Percentiles rank a stretch among this genome's conserved stretches.
Evolutionary conservation across 805 yeast species (phyloP).

Genomic region (Cyberlindnera xishuangbannaensis): DNA sequence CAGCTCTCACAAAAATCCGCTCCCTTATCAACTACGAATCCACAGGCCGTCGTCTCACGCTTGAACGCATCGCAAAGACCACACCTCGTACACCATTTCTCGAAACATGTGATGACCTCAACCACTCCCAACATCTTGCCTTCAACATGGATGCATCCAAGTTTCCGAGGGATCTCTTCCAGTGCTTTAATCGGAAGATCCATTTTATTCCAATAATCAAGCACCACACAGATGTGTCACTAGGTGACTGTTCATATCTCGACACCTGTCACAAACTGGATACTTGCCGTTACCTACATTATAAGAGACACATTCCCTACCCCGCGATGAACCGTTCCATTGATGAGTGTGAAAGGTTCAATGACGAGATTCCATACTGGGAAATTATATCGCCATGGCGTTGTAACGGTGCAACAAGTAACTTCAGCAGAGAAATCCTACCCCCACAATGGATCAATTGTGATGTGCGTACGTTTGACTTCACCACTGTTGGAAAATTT

Average conservation of each 20-base stretch:
- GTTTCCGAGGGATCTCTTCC: constrained; percentile 24
- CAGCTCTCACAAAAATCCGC: constrained; percentile 11
- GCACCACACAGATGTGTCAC: constrained; percentile 55
- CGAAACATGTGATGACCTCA: constrained; percentile 43
- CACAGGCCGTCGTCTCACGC: constrained; percentile 35
- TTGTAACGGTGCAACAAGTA: constrained; percentile 31
- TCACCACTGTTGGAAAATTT: constrained; percentile 68
- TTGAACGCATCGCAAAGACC: constrained; percentile 33
- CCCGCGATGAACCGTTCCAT: constrained; percentile 19
- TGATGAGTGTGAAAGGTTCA: constrained; percentile 20
- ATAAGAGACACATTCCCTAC: constrained; percentile 40
- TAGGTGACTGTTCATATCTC: constrained; percentile 91
- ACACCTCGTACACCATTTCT: constrained; percentile 39
- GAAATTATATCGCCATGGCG: constrained; percentile 28
- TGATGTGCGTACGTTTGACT: constrained; percentile 71
- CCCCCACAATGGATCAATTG: constrained; percentile 87
- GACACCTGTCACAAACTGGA: constrained; percentile 89
- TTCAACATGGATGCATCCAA: constrained; percentile 27
- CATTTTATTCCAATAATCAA: constrained; percentile 54
- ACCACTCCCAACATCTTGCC: constrained; percentile 14
- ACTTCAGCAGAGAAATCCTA: constrained; percentile 26
- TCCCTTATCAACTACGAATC: constrained; percentile 28
- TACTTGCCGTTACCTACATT: constrained; percentile 78
- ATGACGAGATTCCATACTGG: constrained; percentile 16
- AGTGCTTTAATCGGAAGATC: constrained; percentile 26